Base-by-base conservation (phyloP, 192 early-diverging fungal species). In the Mortierella alpina region DNA sequence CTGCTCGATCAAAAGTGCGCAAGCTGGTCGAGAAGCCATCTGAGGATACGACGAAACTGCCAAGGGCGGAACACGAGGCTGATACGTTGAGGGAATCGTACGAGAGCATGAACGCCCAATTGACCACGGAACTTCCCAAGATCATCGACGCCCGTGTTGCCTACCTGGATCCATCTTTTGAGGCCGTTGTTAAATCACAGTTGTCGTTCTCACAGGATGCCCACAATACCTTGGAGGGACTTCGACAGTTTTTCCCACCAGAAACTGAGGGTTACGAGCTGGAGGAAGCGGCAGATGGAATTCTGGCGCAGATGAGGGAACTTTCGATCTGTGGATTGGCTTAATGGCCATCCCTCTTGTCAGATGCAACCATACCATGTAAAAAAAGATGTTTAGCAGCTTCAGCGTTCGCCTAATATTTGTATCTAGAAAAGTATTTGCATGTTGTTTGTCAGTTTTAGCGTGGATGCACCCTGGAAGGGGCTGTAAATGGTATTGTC, bases 141-240 rank as follows among this genome's bases (percentile, higher is more conserved):
- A 88, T 99, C 0, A 91, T 99, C 54, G 94, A 95, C 52, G 74
- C 95, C 23, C 85, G 97, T 42, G 92, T 98, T 0, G 93, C 94
- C 5, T 96, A 96, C 68, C 83, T 98, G 55, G 96, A 98, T 40
- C 98, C 98, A 4, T 95, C 95, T 20, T 97, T 99, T 73, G 97
- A 98, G 74, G 97, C 97, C 9, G 84, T 99, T 39, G 93, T 98
- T 61, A 96, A 97, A 84, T 88, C 92, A 15, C 97, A 99, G 79
- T 79, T 97, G n/a, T 87, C 90, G 66, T 98, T 98, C 86, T 93
- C 94, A 63, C 93, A 93, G 77, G 88, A 90, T 49, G 94, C 94
- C 57, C 91, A 91, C 60, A 86, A 92, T 40, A 88, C 90, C 66
- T 87, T 99, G 71, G 90, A 93, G 63, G 69, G 82, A 5, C 80